These are phyloP conservation scores for Penicillium desertorum DNA, from an alignment of 495 filamentous ascomycete genomes.

Conservation along the genomic window DNA sequence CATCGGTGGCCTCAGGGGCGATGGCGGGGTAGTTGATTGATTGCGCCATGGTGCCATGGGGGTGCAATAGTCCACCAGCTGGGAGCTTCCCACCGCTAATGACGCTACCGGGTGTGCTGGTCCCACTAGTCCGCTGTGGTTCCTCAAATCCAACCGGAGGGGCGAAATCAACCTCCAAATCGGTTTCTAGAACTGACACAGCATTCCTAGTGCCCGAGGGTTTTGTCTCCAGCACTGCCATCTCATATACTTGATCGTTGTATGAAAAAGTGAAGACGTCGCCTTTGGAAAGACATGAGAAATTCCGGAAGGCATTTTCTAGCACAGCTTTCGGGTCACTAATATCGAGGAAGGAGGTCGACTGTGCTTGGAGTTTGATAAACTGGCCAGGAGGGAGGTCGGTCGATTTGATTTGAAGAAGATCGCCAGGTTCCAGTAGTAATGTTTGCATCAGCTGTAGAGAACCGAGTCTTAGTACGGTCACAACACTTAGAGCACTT, in stretches of 20 bases:
- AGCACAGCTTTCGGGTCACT: constrained; percentile 97
- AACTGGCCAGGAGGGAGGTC: constrained; percentile 84
- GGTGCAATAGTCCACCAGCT: constrained; percentile 70
- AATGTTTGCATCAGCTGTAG: constrained; percentile 90
- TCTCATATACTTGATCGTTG: constrained; percentile 88
- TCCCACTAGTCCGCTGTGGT: constrained; percentile 59
- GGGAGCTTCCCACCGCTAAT: constrained; percentile 55
- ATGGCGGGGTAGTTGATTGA: constrained; percentile 97
- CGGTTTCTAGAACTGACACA: constrained; percentile 92
- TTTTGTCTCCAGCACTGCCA: constrained; percentile 90
- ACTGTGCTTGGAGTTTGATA: constrained; percentile 95
- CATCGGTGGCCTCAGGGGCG: constrained; percentile 68
- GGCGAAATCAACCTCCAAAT: constrained; percentile 93
- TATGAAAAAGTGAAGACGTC: constrained; percentile 95
- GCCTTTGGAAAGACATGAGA: constrained; percentile 84
- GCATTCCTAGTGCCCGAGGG: constrained; percentile 71
- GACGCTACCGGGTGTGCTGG: constrained; percentile 67
- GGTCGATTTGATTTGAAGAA: constrained; percentile 91
- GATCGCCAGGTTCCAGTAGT: constrained; percentile 81
- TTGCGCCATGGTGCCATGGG: constrained; percentile 91
- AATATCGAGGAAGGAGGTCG: constrained; percentile 87
- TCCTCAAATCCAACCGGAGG: constrained; percentile 92
- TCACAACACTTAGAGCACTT: neutral
- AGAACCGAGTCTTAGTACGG: constrained; percentile 12
- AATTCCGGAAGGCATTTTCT: constrained; percentile 93